Conservation (phyloP, 805 yeast genomes). For the Cyberlindnera maritima region DNA sequence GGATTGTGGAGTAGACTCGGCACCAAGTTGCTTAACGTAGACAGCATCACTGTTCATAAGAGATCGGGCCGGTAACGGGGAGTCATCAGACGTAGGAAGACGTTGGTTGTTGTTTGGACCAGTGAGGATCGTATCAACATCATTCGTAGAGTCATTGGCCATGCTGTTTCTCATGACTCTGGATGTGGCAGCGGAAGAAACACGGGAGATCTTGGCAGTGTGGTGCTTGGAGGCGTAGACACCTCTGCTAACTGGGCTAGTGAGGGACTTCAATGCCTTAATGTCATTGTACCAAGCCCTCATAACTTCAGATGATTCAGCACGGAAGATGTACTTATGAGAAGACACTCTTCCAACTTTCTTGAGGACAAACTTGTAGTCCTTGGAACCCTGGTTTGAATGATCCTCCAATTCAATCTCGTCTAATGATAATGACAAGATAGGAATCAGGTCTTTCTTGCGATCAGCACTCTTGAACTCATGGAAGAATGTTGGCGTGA, state of each 20-base stretch:
- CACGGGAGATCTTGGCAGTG: conserved; percentile 25
- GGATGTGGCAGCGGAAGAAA: conserved; percentile 29
- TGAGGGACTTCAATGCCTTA: conserved; percentile 59
- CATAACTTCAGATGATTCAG: conserved; percentile 80
- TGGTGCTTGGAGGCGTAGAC: conserved; percentile 25
- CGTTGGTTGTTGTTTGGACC: conserved; percentile 23
- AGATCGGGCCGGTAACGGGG: conserved; percentile 19
- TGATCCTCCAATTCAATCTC: conserved; percentile 83
- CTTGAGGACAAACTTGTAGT: conserved; percentile 78
- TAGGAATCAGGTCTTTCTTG: conserved; percentile 75
- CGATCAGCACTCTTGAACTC: conserved; percentile 86
- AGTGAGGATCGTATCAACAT: conserved; percentile 26
- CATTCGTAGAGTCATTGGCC: conserved; percentile 22
- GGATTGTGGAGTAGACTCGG: conserved; percentile 17
- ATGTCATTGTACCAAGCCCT: conserved; percentile 83
- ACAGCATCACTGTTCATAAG: conserved; percentile 23
- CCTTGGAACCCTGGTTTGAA: conserved; percentile 63
- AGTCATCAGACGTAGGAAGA: conserved; percentile 21
- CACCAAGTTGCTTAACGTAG: conserved; percentile 19
- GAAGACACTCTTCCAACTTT: conserved; percentile 74
- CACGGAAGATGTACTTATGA: conserved; percentile 93
- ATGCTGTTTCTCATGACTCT: conserved; percentile 18
- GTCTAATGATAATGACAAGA: conserved; percentile 76
- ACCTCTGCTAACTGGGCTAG: conserved; percentile 35
- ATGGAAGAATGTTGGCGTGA: conserved; percentile 85